Conservation (phyloP, 345 rosid genomes). For the Draba incana region DNA sequence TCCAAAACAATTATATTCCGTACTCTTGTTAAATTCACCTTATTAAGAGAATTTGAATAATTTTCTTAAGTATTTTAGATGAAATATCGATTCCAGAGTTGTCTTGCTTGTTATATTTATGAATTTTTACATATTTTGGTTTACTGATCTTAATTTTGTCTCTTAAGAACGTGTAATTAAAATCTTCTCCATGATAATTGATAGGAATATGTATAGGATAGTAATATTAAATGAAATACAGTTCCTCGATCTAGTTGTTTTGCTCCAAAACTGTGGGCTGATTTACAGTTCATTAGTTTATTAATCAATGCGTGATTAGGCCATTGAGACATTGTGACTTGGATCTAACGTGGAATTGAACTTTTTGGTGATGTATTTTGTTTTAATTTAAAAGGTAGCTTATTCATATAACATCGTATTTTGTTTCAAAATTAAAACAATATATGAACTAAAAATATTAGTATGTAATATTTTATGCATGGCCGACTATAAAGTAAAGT, state of each 20-base stretch:
- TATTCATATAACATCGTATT: no score
- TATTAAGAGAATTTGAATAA: no score
- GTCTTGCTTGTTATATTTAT: no score
- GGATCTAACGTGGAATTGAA: slow-evolving; percentile 36
- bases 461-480: slow-evolving; percentile 4
- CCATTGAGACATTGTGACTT: slow-evolving; percentile 34
- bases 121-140: no score
- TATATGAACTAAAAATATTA: neutral
- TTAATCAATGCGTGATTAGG: slow-evolving; percentile 33
- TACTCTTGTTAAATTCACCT: no score
- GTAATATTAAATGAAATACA: neutral
- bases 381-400: neutral
- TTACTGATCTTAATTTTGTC: no score
- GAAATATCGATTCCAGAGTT: no score
- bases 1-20: no score
- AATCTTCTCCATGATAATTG: no score
- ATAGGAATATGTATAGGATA: neutral
- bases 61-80: no score
- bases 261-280: slow-evolving; percentile 39
- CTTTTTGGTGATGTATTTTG: neutral
- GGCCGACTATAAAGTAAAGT: neutral
- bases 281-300: slow-evolving; percentile 17
- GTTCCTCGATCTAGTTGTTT: slow-evolving; percentile 30
- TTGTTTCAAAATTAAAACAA: neutral
- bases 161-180: no score